Evolutionary conservation across 768 basidiomycete genomes (phyloP).

Genomic region (Tylopilus plumbeoviolaceoides): DNA sequence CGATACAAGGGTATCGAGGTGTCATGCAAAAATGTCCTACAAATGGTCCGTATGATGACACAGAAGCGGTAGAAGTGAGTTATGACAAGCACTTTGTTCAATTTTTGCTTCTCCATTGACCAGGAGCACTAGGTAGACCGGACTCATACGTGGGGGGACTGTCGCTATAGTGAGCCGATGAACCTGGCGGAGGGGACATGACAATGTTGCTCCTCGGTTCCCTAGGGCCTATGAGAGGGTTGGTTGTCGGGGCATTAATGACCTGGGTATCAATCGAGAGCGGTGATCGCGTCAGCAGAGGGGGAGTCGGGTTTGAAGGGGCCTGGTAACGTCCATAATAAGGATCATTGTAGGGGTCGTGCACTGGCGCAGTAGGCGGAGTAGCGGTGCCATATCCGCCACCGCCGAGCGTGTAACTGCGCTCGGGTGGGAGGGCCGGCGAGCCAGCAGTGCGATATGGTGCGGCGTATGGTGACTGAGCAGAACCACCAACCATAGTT

Average conservation of each 20-base stretch:
- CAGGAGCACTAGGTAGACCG: conserved; percentile 43
- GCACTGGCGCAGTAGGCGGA: conserved; percentile 40
- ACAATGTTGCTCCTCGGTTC: conserved; percentile 28
- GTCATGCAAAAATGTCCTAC: conserved; percentile 12
- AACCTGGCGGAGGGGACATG: conserved; percentile 21
- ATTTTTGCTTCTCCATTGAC: conserved; percentile 49
- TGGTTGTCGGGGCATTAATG: conserved; percentile 25
- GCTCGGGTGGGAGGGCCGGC: conserved; percentile 35
- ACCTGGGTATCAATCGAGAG: conserved; percentile 38
- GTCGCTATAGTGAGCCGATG: conserved; percentile 39
- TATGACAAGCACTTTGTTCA: conserved; percentile 9
- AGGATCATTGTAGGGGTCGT: conserved; percentile 26
- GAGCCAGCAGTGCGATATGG: conserved; percentile 13
- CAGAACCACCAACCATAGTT: conserved; percentile 8
- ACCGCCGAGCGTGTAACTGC: conserved; percentile 55
- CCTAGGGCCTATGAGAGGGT: conserved; percentile 44
- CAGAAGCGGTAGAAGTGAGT: neutral
- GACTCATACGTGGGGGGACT: conserved; percentile 66
- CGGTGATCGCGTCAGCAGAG: conserved; percentile 35
- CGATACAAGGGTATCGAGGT: conserved; percentile 24
- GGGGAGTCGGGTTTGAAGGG: conserved; percentile 19
- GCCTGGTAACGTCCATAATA: conserved; percentile 26
- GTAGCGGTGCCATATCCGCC: conserved; percentile 52
- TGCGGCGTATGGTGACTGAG: conserved; percentile 15
- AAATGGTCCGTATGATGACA: conserved; percentile 19